Evolutionary conservation across 176 grass and related monocot genomes (phyloP), one percentile per base, ranked within the genome.

Genomic region (Raddia guianensis): DNA sequence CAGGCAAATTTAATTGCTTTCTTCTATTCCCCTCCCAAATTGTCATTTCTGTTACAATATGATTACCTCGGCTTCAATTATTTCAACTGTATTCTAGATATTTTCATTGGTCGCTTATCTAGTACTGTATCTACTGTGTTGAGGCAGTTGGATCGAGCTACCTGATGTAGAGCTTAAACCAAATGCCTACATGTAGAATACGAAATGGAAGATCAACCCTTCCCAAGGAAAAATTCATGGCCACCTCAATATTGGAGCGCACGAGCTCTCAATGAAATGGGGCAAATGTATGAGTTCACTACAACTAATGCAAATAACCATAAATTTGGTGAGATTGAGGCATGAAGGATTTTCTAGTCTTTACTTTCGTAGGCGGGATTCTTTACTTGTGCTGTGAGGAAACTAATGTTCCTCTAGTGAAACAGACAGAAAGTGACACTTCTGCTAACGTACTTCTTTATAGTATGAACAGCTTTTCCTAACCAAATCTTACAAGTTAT

Each of bases 331-430:
- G 35, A 42, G 6, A 42, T 53, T 16, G 37, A 42, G 63, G 34
- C 7, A 66, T 3, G 15, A 66, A 33, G 5, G 13, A 42, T 16
- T 18, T 13, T 49, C 55, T 37, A 54, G 34, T 40, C 50, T 16
- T 56, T 74, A 3, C 51, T 56, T 74, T 74, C 10, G 27, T 9
- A 68, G 42, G 43, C 42, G 57, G 9, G 51, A 74, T 74, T 74
- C 34, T 37, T 57, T 11, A 15, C 71, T 44, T 74, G 9, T 56
- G 52, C 71, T 42, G 15, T n/a, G 34, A 56, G 71, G 71, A 74
- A 74, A 42, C 8, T 19, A 55, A 73, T 9, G 32, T n/a, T 40
- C 21, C 8, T 54, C 46, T 18, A 9, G 33, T 3, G 7, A 53
- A 53, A 72, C 27, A 27, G 27, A 12, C 69, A 53, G 7, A 72